Evolutionary conservation across 305 asterid genomes (phyloP), one percentile per base, ranked within the genome.

Genomic region (Fraxinus xanthoxyloides): DNA sequence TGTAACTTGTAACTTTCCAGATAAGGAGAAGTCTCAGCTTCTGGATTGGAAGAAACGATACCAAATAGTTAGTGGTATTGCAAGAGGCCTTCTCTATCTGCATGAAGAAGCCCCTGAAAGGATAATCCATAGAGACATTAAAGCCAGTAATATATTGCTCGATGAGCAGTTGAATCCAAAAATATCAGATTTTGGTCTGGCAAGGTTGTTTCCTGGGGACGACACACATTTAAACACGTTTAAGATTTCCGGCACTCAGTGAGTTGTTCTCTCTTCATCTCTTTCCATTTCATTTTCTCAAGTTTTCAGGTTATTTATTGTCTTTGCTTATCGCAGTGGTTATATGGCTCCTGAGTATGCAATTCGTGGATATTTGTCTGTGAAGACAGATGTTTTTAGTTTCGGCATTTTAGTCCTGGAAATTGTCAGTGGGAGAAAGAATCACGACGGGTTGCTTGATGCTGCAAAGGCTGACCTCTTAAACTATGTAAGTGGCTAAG

Each of bases 261-360:
- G 88, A 91, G 94, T 79, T 70, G 17, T 78, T 40, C 24, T 73
- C 30, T 79, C 48, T 5, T 54, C 82, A 61, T 79, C 76, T 38
- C 59, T 78, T 56, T 54, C 28, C 26, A 21, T 65, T 3, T 15
- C 76, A 24, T 80, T 46, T 80, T 15, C 35, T 46, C 40, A 30
- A 81, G 19, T 59, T 76, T 79, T 30, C 72, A 15, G 24, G 30
- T 59, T 77, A 54, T 43, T 31, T 70, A 56, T 1, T 69, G 23
- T 76, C 35, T 83, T 75, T 85, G 43, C 46, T 80, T 61, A 75
- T 19, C 82, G 88, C 92, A 94, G 98, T 84, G 98, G 98, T 40
- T 94, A 94, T 81, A 93, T 93, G 97, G 95, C 98, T 77, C 98
- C 98, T 0, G 98, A 93, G 84, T 93, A 93, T 84, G 97, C 97